Conservation (phyloP, 805 yeast genomes). For the Candida maesae region DNA sequence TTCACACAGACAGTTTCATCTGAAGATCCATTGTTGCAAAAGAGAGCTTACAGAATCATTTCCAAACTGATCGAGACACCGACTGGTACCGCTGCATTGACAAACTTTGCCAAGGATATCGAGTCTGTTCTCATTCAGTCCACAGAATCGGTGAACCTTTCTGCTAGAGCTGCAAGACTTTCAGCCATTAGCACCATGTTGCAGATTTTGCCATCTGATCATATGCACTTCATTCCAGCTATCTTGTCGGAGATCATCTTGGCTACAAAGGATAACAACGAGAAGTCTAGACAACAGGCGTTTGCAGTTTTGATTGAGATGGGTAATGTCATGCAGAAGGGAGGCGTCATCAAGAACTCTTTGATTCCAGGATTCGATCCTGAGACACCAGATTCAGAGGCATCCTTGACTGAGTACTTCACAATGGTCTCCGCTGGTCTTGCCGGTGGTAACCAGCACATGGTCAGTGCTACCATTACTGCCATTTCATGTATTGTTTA, state of each 20-base stretch:
- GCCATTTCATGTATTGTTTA: constrained; percentile 83
- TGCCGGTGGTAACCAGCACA: constrained; percentile 89
- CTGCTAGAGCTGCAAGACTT: constrained; percentile 81
- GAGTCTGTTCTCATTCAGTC: constrained; percentile 56
- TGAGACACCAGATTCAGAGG: constrained; percentile 57
- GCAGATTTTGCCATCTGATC: constrained; percentile 56
- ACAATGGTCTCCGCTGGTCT: constrained; percentile 95
- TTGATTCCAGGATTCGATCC: constrained; percentile 64
- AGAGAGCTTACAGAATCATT: constrained; percentile 81
- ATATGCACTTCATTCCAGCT: constrained; percentile 75
- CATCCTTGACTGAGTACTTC: constrained; percentile 76
- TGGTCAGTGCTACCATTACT: constrained; percentile 95
- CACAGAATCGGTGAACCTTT: constrained; percentile 54
- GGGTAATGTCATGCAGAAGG: constrained; percentile 69
- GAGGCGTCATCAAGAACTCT: constrained; percentile 63
- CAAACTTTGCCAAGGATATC: constrained; percentile 51
- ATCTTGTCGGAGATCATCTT: constrained; percentile 83
- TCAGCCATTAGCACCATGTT: constrained; percentile 60
- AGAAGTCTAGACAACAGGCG: constrained; percentile 81
- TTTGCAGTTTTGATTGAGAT: constrained; percentile 71
- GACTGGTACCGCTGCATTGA: constrained; percentile 52
- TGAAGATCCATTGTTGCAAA: constrained; percentile 69
- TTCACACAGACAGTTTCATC: constrained; percentile 63
- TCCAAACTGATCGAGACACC: constrained; percentile 68
- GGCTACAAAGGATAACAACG: constrained; percentile 89